Conservation (phyloP, 2,329 filamentous ascomycete genomes). For the Myotisia sp. region DNA sequence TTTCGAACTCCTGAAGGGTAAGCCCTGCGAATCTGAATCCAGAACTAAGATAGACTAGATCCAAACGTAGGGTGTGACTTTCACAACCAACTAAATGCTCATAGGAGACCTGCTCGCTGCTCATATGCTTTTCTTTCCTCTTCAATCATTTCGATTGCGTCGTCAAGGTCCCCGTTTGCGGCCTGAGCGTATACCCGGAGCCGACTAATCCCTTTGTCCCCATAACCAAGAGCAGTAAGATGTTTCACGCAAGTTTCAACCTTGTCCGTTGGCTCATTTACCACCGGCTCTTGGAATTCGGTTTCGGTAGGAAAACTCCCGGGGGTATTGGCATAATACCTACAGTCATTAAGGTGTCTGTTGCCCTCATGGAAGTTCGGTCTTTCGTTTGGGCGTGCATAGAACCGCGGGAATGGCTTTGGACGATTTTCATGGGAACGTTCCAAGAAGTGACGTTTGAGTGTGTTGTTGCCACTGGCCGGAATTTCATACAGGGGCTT, state of each 20-base stretch:
- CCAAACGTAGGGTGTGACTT: too few relatives aligned
- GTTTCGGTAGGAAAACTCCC: conserved; percentile 18
- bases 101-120: conserved; percentile 11
- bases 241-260: conserved; percentile 27
- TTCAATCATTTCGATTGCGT: conserved; percentile 38
- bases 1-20: too few relatives aligned
- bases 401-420: conserved; percentile 1
- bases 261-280: neutral
- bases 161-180: conserved; percentile 27
- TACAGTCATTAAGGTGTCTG: neutral
- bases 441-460: conserved; percentile 1
- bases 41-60: too few relatives aligned
- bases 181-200: conserved; percentile 33
- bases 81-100: too few relatives aligned
- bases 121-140: conserved; percentile 33
- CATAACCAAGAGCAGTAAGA: conserved; percentile 30
- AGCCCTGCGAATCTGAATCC: too few relatives aligned
- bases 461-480: too few relatives aligned
- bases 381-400: neutral
- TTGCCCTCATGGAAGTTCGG: neutral
- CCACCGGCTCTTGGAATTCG: neutral
- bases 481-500: too few relatives aligned
- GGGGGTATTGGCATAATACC: conserved; percentile 10
- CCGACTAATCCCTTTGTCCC: conserved; percentile 24
- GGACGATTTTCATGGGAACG: conserved; percentile 2